Base-by-base conservation (phyloP, 176 grass and related monocot species). In the Tillandsia leiboldiana region DNA sequence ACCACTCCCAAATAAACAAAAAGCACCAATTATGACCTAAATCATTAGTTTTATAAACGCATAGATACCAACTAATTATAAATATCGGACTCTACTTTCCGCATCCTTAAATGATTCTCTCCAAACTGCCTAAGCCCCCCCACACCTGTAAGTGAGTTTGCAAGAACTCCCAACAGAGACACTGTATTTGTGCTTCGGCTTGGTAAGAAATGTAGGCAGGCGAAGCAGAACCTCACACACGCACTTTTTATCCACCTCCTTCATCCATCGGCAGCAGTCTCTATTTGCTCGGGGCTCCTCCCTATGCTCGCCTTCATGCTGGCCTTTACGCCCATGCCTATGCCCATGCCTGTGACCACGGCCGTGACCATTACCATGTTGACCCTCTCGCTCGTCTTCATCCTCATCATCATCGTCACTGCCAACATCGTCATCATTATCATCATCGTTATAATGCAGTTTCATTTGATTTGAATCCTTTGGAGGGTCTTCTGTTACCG, bases 251-350 rank as follows among this genome's bases (percentile, higher is more conserved):
- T 96, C 91, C 42, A 96, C 80, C 66, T 91, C 85, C 61, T 81
- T 73, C 3, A 96, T 71, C 91, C 91, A 96, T 50, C 85, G 82
- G 66, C 91, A 96, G 68, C 88, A 96, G 61, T 96, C 85, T 42
- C 69, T 73, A 76, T 84, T 78, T 53, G 79, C 81, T 24, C 75
- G 87, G 57, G 79, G 75, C 28, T 80, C 79, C 66, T 75, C 71
- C 3, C 79, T 11, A 1, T 85, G 47, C 0, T 80, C 73, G 1
- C 74, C 63, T 0, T 87, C 64, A 0, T 83, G 73, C 0, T 64
- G 66, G 0, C 75, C 70, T 0, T 75, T 64, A 0, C 74, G 78
- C 0, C 10, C 59, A 14, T 73, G 79, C 0, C 50, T 54, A 0
- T 75, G 67, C 0, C 59, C 75, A 20, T 20, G 20, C 20, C 20